phyloP scores from a whole-genome alignment of 2,329 filamentous ascomycete genomes.

The Emmonsia crescens region DNA sequence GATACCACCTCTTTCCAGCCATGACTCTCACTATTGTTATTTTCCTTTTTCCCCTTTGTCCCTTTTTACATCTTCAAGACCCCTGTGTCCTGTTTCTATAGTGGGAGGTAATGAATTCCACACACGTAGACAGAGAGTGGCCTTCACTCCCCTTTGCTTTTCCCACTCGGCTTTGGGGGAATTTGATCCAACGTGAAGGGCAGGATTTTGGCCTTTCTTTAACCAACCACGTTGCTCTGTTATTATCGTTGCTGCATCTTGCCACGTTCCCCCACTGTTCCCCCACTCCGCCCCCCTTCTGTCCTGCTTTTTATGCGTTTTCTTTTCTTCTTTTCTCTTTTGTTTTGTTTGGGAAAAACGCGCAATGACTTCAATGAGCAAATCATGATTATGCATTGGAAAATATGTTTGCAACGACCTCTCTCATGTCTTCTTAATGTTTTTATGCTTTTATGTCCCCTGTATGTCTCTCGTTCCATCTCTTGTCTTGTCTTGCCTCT shows the following conservation, averaged over 20 bases:
- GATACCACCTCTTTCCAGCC: too few species aligned
- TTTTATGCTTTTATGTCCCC: background rate
- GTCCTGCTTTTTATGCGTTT: slow-evolving; percentile 11
- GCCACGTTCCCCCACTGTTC: background rate
- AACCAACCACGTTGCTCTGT: too few species aligned
- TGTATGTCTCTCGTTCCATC: background rate
- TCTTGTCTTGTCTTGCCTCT: too few species aligned
- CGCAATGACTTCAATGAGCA: background rate
- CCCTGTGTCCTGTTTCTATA: background rate
- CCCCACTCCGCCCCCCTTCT: background rate
- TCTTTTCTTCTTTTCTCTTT: slow-evolving; percentile 1
- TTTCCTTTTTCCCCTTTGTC: slow-evolving; percentile 6
- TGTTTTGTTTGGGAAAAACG: background rate
- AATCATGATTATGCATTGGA: background rate
- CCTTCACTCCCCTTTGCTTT: background rate
- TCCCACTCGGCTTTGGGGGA: background rate
- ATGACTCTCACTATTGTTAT: background rate
- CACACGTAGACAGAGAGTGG: background rate
- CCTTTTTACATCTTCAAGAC: slow-evolving; percentile 7
- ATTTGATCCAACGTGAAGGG: too few species aligned
- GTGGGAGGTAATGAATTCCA: background rate
- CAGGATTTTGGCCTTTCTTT: too few species aligned
- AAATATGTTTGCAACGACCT: background rate
- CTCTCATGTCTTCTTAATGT: background rate
- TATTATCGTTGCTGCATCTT: too few species aligned